A percentile compares a stretch with the other conserved stretches of the same genome.
phyloP scores from a whole-genome alignment of 1,139 yeast species.

The Candida freyschussii region DNA sequence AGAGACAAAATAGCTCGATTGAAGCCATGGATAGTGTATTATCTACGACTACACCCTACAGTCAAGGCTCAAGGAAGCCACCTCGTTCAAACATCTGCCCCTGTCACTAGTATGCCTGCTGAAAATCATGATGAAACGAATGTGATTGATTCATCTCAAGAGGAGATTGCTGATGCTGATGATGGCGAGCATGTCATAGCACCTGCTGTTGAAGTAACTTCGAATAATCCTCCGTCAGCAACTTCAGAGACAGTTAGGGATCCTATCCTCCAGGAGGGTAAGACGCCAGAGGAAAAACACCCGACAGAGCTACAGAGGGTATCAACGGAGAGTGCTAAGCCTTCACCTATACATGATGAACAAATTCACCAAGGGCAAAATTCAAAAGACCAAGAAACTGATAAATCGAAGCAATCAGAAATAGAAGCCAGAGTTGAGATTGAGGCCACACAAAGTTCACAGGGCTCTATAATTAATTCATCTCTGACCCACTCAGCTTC shows the following conservation, averaged over 20 bases:
- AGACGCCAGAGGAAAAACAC: background rate
- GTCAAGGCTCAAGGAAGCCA: no score
- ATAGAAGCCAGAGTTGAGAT: slow-evolving; percentile 5
- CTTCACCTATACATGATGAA: slow-evolving; percentile 3
- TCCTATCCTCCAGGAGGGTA: background rate
- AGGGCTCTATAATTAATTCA: slow-evolving; percentile 1
- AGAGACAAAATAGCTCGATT: no score
- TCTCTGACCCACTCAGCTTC: background rate
- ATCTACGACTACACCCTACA: no score
- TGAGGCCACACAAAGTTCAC: slow-evolving; percentile 6
- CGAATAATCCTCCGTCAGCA: no score
- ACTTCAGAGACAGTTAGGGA: background rate
- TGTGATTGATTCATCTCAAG: no score
- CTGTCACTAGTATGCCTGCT: no score
- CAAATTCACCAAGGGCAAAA: background rate
- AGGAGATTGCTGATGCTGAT: no score
- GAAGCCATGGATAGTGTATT: no score
- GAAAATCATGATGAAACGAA: no score
- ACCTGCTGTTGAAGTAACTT: no score
- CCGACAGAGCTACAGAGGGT: background rate
- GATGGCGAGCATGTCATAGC: no score
- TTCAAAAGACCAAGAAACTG: background rate
- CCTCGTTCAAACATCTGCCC: no score
- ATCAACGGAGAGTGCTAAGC: background rate
- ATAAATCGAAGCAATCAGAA: background rate